Base-by-base conservation (phyloP, 2,329 filamentous ascomycete species). In the Trichoderma hamatum region DNA sequence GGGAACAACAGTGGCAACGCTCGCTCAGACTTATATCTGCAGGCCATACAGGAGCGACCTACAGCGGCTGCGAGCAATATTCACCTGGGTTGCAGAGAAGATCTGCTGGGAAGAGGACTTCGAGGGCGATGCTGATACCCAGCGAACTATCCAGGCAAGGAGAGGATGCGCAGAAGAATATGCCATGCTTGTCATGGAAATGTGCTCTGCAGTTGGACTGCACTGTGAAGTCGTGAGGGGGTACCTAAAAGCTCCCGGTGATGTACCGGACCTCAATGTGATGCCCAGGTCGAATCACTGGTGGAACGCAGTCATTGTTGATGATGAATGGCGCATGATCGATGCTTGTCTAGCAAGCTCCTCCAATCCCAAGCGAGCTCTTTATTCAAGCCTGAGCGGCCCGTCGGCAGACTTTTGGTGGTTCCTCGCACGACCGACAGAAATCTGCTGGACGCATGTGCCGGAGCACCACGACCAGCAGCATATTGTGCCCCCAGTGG, bases 41-140 rank as follows among this genome's bases (percentile, higher is more conserved):
- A 89, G 96, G 32, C 96, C 96, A 0, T 97, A 97, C 78, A 88
- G 94, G 70, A 97, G 93, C 79, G 95, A 98, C 74, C 93, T 97
- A 0, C 96, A 99, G 78, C 88, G 94, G 43, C 82, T 99, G 30
- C 88, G 96, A 28, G 95, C 96, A 19, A 98, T 99, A 71, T 99
- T 98, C 76, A 97, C 92, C 1, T 99, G 95, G 95, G 93, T 97
- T 5, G 88, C 93, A n/a, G 96, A 99, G 78, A 94, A 95, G 74
- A 90, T 99, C 68, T 88, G 88, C 36, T 99, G 96, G 96, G 96
- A 99, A 77, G 95, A 97, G 75, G 94, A 97, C 72, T 94, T 93
- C 72, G 93, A 97, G 73, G 92, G 90, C n/a, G 86, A 91, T 10
- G 81, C 96, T 64, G 94, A 99, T 77, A 91, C 94, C 2, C 87